These are phyloP conservation scores for Cylindrotheca fusiformis DNA, from an alignment of 108 stramenopile species.

Conservation along the genomic window DNA sequence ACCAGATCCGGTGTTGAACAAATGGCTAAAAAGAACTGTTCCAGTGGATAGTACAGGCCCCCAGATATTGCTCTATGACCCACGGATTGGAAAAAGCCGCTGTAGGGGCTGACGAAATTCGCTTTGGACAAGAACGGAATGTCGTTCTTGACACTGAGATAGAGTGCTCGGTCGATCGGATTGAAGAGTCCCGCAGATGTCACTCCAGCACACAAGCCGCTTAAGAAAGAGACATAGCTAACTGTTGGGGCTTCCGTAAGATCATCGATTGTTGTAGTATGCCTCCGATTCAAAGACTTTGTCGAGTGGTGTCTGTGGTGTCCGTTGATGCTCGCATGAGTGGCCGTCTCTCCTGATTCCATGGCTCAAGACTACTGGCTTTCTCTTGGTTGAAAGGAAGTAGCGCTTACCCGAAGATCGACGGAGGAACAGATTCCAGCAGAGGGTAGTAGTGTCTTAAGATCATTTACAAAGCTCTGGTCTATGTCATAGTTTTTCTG, in stretches of 20 bases:
- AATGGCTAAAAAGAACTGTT: slow-evolving; percentile 33
- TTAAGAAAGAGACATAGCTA: slow-evolving; percentile 24
- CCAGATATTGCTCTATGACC: slow-evolving; percentile 47
- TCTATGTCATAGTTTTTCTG: too few species aligned
- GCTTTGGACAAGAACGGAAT: slow-evolving; percentile 28
- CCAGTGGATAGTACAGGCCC: slow-evolving; percentile 44
- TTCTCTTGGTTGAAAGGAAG: too few species aligned
- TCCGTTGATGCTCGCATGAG: not conserved
- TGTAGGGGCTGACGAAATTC: slow-evolving; percentile 43
- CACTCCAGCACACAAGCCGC: slow-evolving; percentile 44
- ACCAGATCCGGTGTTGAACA: slow-evolving; percentile 5
- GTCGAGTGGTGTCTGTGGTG: not conserved
- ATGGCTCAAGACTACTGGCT: too few species aligned
- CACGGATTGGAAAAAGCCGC: slow-evolving; percentile 50
- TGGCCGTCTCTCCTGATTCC: not conserved
- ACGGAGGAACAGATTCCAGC: too few species aligned
- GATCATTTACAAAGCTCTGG: too few species aligned
- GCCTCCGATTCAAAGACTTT: not conserved
- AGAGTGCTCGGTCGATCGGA: slow-evolving; percentile 51
- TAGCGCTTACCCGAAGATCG: too few species aligned
- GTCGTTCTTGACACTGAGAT: slow-evolving; percentile 41
- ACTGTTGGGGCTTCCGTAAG: not conserved
- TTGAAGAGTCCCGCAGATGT: slow-evolving; percentile 55
- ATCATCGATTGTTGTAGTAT: not conserved
- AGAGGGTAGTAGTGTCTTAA: too few species aligned